Evolutionary conservation across 2,329 filamentous ascomycete species (phyloP).

Genomic region (Aurifilum marmelostoma): DNA sequence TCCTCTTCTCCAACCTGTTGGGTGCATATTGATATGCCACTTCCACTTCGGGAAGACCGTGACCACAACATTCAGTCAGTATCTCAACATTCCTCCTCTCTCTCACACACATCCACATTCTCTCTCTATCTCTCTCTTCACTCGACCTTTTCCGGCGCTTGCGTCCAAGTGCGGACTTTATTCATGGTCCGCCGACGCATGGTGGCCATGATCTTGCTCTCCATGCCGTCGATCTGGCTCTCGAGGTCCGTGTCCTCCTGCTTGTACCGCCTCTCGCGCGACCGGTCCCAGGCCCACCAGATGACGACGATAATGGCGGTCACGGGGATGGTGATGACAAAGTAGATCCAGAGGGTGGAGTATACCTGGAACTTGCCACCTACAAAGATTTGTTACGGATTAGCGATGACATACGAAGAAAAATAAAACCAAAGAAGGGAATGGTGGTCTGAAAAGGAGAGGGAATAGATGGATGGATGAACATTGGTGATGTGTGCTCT

Average conservation of each 20-base stretch:
- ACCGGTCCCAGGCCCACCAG: conserved; percentile 59
- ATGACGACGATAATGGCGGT: conserved; percentile 57
- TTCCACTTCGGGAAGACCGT: no score
- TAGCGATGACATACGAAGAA: neutral
- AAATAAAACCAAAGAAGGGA: no score
- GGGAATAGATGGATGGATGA: neutral
- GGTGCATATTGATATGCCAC: neutral
- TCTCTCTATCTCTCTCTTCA: neutral
- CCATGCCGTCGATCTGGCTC: conserved; percentile 59
- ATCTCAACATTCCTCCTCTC: no score
- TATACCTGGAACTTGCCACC: conserved; percentile 50
- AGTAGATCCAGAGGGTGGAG: conserved; percentile 64
- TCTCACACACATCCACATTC: no score
- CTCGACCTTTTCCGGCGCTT: conserved; percentile 29
- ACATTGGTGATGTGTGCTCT: no score
- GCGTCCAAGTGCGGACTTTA: conserved; percentile 58
- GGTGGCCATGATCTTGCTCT: conserved; percentile 59
- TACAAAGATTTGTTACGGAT: neutral
- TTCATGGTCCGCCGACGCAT: conserved; percentile 61
- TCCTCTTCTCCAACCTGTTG: neutral
- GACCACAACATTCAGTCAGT: no score
- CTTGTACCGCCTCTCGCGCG: conserved; percentile 52
- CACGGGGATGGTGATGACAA: conserved; percentile 61
- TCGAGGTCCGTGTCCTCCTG: conserved; percentile 57
- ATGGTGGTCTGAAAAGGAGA: neutral